phyloP scores from a whole-genome alignment of 352 stramenopile genomes.

The Phytophthora europaea region DNA sequence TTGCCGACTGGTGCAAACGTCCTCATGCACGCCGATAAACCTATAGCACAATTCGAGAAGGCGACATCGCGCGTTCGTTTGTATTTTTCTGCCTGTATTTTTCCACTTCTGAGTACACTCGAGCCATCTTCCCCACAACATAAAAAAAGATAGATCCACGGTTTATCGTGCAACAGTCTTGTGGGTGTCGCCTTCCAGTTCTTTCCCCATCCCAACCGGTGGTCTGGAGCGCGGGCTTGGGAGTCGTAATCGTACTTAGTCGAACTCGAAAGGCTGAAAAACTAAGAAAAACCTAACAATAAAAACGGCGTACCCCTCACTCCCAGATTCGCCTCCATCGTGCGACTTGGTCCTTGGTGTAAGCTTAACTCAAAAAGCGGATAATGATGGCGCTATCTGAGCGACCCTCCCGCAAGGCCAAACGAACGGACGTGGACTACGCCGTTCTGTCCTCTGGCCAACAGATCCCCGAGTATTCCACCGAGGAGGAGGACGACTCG shows the following conservation, averaged over 20 bases:
- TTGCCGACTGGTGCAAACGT: background rate
- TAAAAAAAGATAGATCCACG: background rate
- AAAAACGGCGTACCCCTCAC: constrained; percentile 40
- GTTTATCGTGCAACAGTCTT: constrained; percentile 29
- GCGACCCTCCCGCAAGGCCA: constrained; percentile 71
- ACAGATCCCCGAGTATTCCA: constrained; percentile 87
- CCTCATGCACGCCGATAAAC: background rate
- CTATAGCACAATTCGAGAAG: background rate
- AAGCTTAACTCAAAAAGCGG: constrained; percentile 3
- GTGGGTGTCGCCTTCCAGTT: constrained; percentile 20
- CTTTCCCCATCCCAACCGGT: constrained; percentile 42
- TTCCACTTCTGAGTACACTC: background rate
- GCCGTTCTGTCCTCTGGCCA: constrained; percentile 78
- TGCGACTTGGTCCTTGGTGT: constrained; percentile 13
- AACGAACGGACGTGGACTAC: constrained; percentile 84
- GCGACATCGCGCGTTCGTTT: background rate
- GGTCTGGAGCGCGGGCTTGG: constrained; percentile 18
- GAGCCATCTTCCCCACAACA: background rate
- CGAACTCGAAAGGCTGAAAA: constrained; percentile 9
- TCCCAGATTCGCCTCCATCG: constrained; percentile 42
- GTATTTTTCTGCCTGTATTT: background rate
- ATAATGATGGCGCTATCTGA: constrained; percentile 40
- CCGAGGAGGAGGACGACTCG: constrained; percentile 63
- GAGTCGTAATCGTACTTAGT: constrained; percentile 42
- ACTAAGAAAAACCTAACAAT: constrained; percentile 40